These are phyloP conservation scores for Haematococcus lacustris DNA, from an alignment of 139 green algal species.

Conservation along the genomic window DNA sequence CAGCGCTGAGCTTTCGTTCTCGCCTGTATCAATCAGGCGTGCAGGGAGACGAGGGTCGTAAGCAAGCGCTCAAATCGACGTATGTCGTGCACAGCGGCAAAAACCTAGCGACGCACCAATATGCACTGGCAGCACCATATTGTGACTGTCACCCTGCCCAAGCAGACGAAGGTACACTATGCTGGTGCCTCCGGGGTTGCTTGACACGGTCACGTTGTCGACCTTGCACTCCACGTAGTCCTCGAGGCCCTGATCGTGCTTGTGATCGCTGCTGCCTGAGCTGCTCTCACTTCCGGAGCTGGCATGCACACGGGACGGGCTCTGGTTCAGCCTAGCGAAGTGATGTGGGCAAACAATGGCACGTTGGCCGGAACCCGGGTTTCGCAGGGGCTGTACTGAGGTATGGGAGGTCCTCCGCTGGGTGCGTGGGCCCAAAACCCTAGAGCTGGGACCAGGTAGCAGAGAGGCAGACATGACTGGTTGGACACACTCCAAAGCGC, in stretches of 20 bases:
- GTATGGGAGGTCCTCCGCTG: no score
- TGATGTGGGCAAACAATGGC: no score
- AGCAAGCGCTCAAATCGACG: neutral
- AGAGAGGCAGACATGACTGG: no score
- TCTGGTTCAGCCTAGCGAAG: no score
- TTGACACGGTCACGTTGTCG: constrained; percentile 9
- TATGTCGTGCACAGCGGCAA: neutral
- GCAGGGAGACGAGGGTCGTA: neutral
- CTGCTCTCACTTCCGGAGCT: no score
- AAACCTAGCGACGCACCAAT: constrained; percentile 3
- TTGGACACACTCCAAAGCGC: no score
- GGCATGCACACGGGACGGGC: no score
- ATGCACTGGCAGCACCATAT: constrained; percentile 14
- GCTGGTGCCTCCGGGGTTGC: neutral
- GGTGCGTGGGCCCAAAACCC: no score
- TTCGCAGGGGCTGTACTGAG: no score
- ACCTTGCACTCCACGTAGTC: constrained; percentile 16
- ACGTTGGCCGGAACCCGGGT: no score
- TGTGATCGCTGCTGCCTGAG: no score
- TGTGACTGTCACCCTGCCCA: neutral
- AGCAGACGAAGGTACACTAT: neutral
- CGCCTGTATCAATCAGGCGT: constrained; percentile 13
- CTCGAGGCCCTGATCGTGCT: neutral
- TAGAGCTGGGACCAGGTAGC: no score
- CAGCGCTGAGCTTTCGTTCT: constrained; percentile 40